Conservation (phyloP, 1,284 basidiomycete genomes). For the Ustilago trichophora region DNA sequence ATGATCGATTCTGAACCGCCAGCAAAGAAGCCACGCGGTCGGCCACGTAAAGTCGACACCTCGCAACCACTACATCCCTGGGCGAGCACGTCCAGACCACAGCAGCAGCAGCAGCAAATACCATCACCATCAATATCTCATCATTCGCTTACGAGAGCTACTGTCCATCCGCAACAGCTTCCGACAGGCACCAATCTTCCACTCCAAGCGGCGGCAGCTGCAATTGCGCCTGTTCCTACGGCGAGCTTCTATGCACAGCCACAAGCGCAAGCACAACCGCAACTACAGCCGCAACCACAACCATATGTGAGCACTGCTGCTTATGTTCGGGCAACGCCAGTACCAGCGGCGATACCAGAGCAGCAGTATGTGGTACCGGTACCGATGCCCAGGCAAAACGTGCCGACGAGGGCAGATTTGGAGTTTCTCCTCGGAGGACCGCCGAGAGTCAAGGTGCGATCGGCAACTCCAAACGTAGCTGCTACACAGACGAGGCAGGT, state of each 20-base stretch:
- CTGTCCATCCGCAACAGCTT: not conserved
- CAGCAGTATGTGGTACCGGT: not conserved
- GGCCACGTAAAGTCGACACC: constrained; percentile 21
- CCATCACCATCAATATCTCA: not conserved
- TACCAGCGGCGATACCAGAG: not conserved
- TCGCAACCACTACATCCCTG: constrained; percentile 27
- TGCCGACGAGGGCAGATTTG: constrained; percentile 23
- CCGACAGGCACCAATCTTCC: not conserved
- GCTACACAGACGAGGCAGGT: not conserved
- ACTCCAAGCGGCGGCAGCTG: not conserved
- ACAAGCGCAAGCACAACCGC: not conserved
- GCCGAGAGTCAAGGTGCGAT: constrained; percentile 2
- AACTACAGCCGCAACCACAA: not conserved
- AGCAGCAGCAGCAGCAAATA: not conserved
- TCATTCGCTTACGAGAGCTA: not conserved
- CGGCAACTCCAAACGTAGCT: constrained; percentile 1
- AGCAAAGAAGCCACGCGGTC: constrained; percentile 4
- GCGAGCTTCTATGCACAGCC: constrained; percentile 13
- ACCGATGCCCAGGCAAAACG: constrained; percentile 2
- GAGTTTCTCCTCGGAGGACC: constrained; percentile 27
- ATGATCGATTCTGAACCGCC: constrained; percentile 6
- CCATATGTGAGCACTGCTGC: too few species aligned
- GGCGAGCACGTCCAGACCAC: constrained; percentile 5
- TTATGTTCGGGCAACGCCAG: not conserved
- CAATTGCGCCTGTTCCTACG: constrained; percentile 2